Evolutionary conservation across 2,329 filamentous ascomycete genomes (phyloP).

Genomic region (Ceratocystis ficicola): DNA sequence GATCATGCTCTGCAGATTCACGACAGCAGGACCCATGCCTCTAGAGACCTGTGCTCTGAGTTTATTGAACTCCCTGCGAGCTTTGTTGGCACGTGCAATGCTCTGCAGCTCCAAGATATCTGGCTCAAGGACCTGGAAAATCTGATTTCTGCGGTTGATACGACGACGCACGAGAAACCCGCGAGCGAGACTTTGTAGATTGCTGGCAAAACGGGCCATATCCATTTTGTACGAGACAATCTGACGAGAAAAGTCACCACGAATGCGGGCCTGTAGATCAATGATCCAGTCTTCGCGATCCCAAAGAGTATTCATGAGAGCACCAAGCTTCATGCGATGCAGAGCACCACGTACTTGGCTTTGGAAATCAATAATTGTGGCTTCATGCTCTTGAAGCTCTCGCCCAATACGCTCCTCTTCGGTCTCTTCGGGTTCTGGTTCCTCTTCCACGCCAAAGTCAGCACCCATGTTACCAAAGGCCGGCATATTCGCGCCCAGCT

Average conservation of each 20-base stretch:
- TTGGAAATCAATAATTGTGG: constrained; percentile 65
- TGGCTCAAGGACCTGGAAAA: constrained; percentile 57
- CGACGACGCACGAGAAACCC: constrained; percentile 60
- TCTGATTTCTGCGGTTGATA: constrained; percentile 49
- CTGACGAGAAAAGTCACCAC: constrained; percentile 78
- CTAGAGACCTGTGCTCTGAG: constrained; percentile 6
- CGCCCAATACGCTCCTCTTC: constrained; percentile 80
- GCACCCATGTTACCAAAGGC: constrained; percentile 96
- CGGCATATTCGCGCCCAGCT: constrained; percentile 88
- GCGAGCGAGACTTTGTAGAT: constrained; percentile 66
- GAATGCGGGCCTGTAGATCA: constrained; percentile 73
- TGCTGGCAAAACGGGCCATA: constrained; percentile 69
- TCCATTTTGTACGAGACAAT: constrained; percentile 68
- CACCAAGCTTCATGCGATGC: constrained; percentile 61
- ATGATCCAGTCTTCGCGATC: constrained; percentile 65
- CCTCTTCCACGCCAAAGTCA: constrained; percentile 77
- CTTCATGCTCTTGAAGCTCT: constrained; percentile 67
- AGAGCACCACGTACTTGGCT: constrained; percentile 74
- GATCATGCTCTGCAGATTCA: constrained; percentile 62
- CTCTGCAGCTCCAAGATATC: constrained; percentile 73
- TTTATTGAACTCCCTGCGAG: constrained; percentile 6
- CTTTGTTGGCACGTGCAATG: constrained; percentile 18
- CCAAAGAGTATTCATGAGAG: constrained; percentile 83
- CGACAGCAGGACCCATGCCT: constrained; percentile 1
- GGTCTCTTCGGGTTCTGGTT: constrained; percentile 66